phyloP scores from a whole-genome alignment of 2,329 filamentous ascomycete genomes.

The Ascochyta fabae region DNA sequence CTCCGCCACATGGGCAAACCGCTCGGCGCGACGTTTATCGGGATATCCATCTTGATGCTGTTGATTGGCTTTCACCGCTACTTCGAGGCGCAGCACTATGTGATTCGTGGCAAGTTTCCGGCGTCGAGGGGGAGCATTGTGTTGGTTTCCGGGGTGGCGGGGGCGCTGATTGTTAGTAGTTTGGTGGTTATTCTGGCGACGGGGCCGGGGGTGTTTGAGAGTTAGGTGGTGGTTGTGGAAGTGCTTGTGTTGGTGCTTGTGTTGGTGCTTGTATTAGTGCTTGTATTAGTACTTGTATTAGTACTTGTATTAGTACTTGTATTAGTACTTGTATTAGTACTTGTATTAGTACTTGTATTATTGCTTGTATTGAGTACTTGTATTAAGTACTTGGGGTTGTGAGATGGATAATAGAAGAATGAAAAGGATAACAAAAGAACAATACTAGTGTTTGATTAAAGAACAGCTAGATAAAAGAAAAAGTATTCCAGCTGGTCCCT shows the following conservation, averaged over 20 bases:
- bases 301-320: too few species aligned
- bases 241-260: too few species aligned
- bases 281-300: too few species aligned
- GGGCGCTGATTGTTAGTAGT: constrained; percentile 63
- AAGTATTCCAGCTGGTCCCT: too few species aligned
- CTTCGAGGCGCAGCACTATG: constrained; percentile 78
- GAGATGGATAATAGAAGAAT: too few species aligned
- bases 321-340: background rate
- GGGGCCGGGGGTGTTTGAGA: constrained; percentile 56
- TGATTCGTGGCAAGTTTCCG: constrained; percentile 80
- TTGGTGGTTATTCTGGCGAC: constrained; percentile 66
- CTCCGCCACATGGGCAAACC: constrained; percentile 45
- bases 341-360: too few species aligned
- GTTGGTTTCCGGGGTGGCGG: constrained; percentile 70
- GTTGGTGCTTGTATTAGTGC: background rate
- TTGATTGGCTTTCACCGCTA: constrained; percentile 80
- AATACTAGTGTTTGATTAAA: too few species aligned
- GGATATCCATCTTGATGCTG: constrained; percentile 75
- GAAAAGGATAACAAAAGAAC: too few species aligned
- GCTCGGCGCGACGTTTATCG: constrained; percentile 74
- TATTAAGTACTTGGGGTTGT: background rate
- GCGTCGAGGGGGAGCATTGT: constrained; percentile 78
- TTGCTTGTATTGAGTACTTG: background rate
- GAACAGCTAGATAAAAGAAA: too few species aligned
- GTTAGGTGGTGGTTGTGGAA: constrained; percentile 9